Evolutionary conservation across 2,329 filamentous ascomycete species (phyloP), one percentile per base, ranked within the genome.

Genomic region (Penicillium hesseltinei): DNA sequence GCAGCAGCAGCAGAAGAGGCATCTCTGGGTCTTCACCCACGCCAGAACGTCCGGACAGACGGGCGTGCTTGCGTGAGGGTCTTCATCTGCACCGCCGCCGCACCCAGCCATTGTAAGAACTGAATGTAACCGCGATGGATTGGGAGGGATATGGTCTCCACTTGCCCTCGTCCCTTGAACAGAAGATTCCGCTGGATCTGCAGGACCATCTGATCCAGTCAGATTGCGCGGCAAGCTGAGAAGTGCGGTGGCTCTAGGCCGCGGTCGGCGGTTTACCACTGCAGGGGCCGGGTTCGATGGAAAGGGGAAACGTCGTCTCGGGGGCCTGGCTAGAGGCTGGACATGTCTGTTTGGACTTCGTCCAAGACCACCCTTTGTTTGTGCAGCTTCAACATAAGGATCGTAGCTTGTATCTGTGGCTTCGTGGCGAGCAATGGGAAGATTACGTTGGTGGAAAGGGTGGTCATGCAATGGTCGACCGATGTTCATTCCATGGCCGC

Each of bases 401-500:
- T 35, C 33, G 17, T 29, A 50, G 46, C 40, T 47, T 25, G 50
- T 27, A 13, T 56, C 31, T 9, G 56, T 36, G 19, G 40, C 25
- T 40, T 56, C 60, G 44, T 33, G 54, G 19, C 61, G 60, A 27
- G 71, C 66, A 42, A 61, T 19, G 19, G 71, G 64, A 13, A 74
- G 60, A 29, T 60, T 62, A 43, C 55, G 60, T n/a, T 62, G 66
- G 54, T 75, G 71, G 49, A 75, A 76, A 2, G 72, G 72, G 52
- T 76, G 74, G 9, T 71, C 67, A 2, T 70, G 61, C 31, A 75
- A 49, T 31, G 63, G 58, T 35, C 68, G 67, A 36, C 63, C 66
- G 44, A 64, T 52, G 48, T 58, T 72, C 65, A 72, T 66, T 11
- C 75, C 75, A 66, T 79, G 76, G 0, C 72, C 75, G 59, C 77